These are phyloP conservation scores for Cutaneotrichosporon sp. DNA, from an alignment of 1,284 basidiomycete species.

Conservation along the genomic window DNA sequence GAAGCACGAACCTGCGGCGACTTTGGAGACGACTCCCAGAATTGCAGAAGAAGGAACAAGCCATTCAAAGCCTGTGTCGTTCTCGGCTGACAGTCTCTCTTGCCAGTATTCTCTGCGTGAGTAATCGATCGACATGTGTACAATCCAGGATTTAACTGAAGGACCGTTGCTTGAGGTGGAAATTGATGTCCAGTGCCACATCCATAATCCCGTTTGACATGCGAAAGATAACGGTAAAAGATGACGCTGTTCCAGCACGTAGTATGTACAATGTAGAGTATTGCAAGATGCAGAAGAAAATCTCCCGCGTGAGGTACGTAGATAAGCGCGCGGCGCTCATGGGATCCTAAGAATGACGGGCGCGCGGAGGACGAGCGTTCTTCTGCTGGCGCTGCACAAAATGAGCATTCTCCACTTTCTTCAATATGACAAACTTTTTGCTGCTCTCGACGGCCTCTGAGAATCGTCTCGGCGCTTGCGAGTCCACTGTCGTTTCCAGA, in stretches of 20 bases:
- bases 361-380: conserved; percentile 6
- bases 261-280: no score
- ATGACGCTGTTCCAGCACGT: no score
- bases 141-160: not conserved
- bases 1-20: not conserved
- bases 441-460: conserved; percentile 1
- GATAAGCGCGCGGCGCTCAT: no score
- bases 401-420: not conserved
- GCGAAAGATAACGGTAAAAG: no score
- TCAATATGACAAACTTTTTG: conserved; percentile 1
- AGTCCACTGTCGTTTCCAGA: not conserved
- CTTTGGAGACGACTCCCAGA: conserved; percentile 21
- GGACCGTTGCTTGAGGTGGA: no score
- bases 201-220: no score
- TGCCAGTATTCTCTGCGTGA: conserved; percentile 39
- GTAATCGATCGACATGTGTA: conserved; percentile 28
- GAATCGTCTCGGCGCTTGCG: conserved; percentile 9
- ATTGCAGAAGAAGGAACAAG: conserved; percentile 23
- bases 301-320: no score
- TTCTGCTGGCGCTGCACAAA: conserved; percentile 10
- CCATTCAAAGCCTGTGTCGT: conserved; percentile 35
- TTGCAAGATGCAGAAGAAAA: no score
- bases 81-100: conserved; percentile 28
- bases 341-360: not conserved
- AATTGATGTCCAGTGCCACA: no score